Conservation (phyloP, 768 basidiomycete genomes). For the Asterophora lycoperdoides region DNA sequence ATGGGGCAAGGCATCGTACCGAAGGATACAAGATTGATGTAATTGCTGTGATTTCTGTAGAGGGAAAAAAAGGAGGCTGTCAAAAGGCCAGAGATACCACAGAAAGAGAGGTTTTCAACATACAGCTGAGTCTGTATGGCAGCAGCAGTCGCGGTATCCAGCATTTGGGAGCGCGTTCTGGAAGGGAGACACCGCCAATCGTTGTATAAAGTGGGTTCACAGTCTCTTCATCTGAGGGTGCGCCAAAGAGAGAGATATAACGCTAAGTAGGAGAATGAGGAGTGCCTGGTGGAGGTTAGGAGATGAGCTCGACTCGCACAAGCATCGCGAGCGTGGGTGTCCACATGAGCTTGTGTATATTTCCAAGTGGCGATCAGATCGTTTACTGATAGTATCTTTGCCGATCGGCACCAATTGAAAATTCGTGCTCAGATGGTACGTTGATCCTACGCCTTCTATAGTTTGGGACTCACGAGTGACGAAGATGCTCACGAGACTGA, state of each 20-base stretch:
- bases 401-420: too few species aligned
- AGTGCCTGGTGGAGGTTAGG: neutral
- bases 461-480: too few species aligned
- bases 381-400: neutral
- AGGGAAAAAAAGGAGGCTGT: neutral
- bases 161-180: neutral
- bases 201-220: neutral
- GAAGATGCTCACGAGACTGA: too few species aligned
- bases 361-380: slow-evolving; percentile 3
- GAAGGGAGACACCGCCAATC: neutral
- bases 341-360: neutral
- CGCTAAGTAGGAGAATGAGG: neutral
- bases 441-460: too few species aligned
- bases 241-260: neutral
- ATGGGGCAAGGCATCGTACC: slow-evolving; percentile 8
- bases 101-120: neutral
- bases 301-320: neutral
- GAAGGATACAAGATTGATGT: slow-evolving; percentile 14
- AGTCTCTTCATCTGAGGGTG: neutral
- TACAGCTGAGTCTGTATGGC: slow-evolving; percentile 17
- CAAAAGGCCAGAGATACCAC: neutral
- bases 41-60: slow-evolving; percentile 7
- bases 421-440: too few species aligned
- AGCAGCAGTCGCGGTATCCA: neutral
- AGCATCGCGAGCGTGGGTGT: too few species aligned